Base-by-base conservation (phyloP, 345 rosid species). In the Lepidium didymum region DNA sequence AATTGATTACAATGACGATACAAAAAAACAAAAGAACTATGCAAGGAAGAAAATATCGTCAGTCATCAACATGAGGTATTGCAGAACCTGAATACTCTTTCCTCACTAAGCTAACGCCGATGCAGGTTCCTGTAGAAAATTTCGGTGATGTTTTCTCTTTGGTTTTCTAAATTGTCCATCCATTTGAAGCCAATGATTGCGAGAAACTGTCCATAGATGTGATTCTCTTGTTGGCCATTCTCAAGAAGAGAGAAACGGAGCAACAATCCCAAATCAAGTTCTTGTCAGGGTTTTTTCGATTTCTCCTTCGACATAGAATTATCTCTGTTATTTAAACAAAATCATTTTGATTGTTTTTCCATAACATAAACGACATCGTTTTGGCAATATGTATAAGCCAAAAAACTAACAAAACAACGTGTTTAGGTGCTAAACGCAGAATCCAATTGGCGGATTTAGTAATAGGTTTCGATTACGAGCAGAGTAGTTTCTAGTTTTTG, bases 181-280 rank as follows among this genome's bases (percentile, higher is more conserved):
- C 90, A n/a, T 72, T 70, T 2, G 90, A 86, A 9, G 93, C 85
- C 62, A 87, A 68, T 19, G 77, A 84, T 37, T 81, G 78, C 29
- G 81, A 82, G 33, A 87, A 85, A 35, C 82, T 80, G 46, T 87
- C 88, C 90, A 85, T 85, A 4, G 88, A 67, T 14, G 76, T 83
- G 16, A 87, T 81, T 53, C 86, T 72, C 10, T 68, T 75, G 59
- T 71, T 77, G 2, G 78, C 81, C 16, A 82, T 52, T 58, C 86
- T 52, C 3, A 84, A 84, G 61, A 77, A 80, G 55, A 87, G 86
- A 40, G 93, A 83, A 37, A 81, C 67, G 3, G 93, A 83, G 79
- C 88, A 83, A 78, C 93, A 87, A 62, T 87, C 75, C 93, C 93
- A 87, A 69, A n/a, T n/a, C n/a, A n/a, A n/a, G n/a, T n/a, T n/a